These are phyloP conservation scores for Leavenworthia alabamica DNA, from an alignment of 345 rosid genomes.

Conservation along the genomic window DNA sequence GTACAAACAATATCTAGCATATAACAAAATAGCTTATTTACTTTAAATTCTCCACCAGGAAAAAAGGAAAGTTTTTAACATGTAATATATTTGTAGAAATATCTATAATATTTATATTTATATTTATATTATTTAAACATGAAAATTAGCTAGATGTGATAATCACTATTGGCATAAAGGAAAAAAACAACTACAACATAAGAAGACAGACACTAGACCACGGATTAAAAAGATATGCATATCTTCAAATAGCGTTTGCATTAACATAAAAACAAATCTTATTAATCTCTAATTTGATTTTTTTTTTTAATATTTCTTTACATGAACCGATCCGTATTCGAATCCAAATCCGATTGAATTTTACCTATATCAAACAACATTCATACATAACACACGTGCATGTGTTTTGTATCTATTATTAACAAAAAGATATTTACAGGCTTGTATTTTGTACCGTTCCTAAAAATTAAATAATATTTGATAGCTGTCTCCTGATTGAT, in stretches of 20 bases:
- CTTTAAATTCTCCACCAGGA: slow-evolving; percentile 1
- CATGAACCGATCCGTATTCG: too few species aligned
- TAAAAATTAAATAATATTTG: neutral
- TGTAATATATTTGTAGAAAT: neutral
- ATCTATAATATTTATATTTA: neutral
- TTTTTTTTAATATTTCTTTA: too few species aligned
- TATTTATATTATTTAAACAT: neutral
- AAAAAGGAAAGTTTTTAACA: neutral
- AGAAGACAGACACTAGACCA: too few species aligned
- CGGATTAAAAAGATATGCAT: too few species aligned
- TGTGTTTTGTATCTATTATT: neutral
- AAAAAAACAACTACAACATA: too few species aligned
- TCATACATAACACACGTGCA: slow-evolving; percentile 14
- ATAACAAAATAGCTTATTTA: slow-evolving; percentile 24
- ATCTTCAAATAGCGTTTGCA: too few species aligned
- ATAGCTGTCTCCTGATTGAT: neutral
- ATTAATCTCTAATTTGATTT: too few species aligned
- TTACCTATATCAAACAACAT: too few species aligned
- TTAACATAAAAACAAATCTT: too few species aligned
- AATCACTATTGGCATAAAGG: too few species aligned
- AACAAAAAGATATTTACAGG: neutral
- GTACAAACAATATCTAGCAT: slow-evolving; percentile 27
- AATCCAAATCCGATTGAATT: too few species aligned
- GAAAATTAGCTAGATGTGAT: too few species aligned
- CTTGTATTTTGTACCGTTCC: neutral